phyloP scores from a whole-genome alignment of 73 alveolate genomes.

The Paramecium sexaurelia region DNA sequence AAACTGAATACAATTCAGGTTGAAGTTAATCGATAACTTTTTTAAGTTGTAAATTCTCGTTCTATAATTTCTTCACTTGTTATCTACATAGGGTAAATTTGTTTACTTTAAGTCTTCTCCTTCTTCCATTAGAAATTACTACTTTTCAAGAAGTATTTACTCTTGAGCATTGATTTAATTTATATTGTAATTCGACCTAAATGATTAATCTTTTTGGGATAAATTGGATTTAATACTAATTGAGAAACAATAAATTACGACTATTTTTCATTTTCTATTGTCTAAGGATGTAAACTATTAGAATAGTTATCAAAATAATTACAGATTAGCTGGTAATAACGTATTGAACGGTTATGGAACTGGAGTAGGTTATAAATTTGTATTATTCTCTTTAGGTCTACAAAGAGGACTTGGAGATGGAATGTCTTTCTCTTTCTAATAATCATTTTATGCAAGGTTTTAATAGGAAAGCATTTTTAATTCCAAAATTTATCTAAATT shows the following conservation, averaged over 20 bases:
- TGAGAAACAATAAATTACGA: not conserved
- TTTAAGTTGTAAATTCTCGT: not conserved
- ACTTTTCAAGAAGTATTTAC: not conserved
- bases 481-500: not conserved
- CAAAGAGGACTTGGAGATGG: not conserved
- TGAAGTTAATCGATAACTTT: not conserved
- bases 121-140: not conserved
- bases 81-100: not conserved
- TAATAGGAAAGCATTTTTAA: not conserved
- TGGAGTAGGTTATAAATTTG: not conserved
- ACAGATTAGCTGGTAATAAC: constrained; percentile 4
- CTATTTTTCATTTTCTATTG: not conserved
- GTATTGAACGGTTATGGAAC: constrained; percentile 17
- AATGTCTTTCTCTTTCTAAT: not conserved
- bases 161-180: not conserved
- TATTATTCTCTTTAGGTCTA: not conserved
- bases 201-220: not conserved
- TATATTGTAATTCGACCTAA: not conserved
- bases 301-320: not conserved
- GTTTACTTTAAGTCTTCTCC: constrained; percentile 17
- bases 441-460: not conserved
- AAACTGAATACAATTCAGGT: constrained; percentile 11
- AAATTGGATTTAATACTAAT: not conserved
- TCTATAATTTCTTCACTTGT: not conserved
- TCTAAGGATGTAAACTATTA: not conserved